A percentile compares a stretch with the other conserved stretches of the same genome.
phyloP scores from a whole-genome alignment of 306 rosid genomes.

The Vigna nakashimae region DNA sequence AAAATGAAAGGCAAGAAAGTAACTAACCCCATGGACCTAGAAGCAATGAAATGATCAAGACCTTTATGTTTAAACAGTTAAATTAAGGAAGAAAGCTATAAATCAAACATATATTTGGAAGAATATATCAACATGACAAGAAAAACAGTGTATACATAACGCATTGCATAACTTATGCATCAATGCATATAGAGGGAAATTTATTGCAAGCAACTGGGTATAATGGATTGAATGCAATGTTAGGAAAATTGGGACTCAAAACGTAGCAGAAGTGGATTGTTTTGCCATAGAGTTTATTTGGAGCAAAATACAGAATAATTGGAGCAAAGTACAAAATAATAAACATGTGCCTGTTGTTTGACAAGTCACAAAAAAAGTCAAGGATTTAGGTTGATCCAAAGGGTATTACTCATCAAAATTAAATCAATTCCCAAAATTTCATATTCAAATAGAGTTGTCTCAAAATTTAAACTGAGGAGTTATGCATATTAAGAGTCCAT shows the following conservation, averaged over 20 bases:
- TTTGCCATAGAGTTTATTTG: neutral
- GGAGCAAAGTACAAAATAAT: neutral
- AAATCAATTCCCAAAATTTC: neutral
- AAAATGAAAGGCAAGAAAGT: constrained; percentile 15
- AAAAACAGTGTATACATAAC: neutral
- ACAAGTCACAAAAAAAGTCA: neutral
- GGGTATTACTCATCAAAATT: neutral
- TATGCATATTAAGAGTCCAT: constrained; percentile 4
- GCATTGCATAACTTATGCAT: neutral
- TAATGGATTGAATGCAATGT: neutral
- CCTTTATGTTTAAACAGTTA: constrained; percentile 2
- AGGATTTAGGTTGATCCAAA: constrained; percentile 2
- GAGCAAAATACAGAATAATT: neutral
- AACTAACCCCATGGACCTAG: neutral
- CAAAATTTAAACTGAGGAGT: constrained; percentile 5
- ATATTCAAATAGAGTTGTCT: constrained; percentile 13
- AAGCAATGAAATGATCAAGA: constrained; percentile 14
- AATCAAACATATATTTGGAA: neutral
- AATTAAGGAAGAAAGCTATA: constrained; percentile 14
- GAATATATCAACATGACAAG: neutral
- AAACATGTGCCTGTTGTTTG: constrained; percentile 1
- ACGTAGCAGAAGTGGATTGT: neutral
- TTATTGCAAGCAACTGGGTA: neutral
- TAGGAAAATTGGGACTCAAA: neutral
- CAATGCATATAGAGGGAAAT: neutral